Percentiles rank a stretch among this genome's conserved stretches.
Evolutionary conservation across 2,329 filamentous ascomycete species (phyloP).

Genomic region (Sporothrix variecibatus): DNA sequence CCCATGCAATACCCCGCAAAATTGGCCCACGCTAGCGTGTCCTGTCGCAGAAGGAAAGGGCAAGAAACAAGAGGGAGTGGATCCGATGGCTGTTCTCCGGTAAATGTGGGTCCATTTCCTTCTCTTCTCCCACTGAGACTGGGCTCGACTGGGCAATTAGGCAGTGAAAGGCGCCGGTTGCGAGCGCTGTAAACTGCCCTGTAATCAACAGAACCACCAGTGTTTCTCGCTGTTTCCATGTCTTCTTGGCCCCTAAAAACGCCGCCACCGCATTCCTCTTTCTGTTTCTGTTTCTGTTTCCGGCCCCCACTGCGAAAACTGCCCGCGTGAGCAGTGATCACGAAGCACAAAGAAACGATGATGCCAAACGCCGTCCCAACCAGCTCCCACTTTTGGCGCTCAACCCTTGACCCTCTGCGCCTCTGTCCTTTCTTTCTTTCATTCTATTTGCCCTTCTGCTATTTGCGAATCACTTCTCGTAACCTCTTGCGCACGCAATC

Average conservation of each 20-base stretch:
- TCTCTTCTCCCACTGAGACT: background rate
- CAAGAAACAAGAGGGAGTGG: background rate
- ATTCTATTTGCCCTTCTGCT: background rate
- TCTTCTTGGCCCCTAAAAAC: background rate
- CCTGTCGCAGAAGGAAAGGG: background rate
- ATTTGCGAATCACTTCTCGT: background rate
- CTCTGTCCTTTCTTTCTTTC: background rate
- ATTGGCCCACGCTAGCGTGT: conserved; percentile 18
- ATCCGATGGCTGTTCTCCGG: background rate
- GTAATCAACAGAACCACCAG: background rate
- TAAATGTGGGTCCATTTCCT: background rate
- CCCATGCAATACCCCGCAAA: conserved; percentile 29
- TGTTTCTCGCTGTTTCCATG: conserved; percentile 19
- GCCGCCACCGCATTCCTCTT: background rate
- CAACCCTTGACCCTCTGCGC: background rate
- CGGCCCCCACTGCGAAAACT: background rate
- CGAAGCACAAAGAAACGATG: background rate
- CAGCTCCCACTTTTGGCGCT: background rate
- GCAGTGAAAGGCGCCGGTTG: background rate
- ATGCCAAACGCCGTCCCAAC: conserved; percentile 11
- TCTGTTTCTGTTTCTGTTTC: background rate
- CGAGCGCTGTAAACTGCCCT: background rate
- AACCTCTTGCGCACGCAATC: background rate
- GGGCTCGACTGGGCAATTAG: background rate
- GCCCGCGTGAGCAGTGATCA: conserved; percentile 14